Conservation (phyloP, 176 grass and related monocot species). For the Rhynchospora breviuscula region DNA sequence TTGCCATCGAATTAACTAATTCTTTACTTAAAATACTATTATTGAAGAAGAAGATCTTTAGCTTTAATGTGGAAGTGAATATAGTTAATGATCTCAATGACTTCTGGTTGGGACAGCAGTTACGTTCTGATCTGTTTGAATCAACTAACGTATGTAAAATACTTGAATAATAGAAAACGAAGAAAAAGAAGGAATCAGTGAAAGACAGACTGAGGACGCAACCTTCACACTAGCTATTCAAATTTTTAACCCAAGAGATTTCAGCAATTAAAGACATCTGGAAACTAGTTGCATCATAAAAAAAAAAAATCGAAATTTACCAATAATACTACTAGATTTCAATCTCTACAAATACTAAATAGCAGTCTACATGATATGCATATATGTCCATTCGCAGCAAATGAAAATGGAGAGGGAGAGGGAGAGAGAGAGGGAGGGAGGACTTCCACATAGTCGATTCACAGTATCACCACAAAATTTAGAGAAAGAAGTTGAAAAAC, state of each 20-base stretch:
- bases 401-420: neutral
- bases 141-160: neutral
- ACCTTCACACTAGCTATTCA: neutral
- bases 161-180: too few species aligned
- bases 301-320: neutral
- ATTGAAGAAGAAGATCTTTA: neutral
- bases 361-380: conserved; percentile 11
- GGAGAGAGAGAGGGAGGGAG: too few species aligned
- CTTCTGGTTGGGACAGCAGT: too few species aligned
- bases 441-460: neutral
- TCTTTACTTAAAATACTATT: neutral
- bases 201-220: too few species aligned
- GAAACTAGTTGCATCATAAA: neutral
- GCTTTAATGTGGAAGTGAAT: neutral
- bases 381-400: conserved; percentile 10
- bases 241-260: neutral
- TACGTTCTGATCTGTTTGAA: neutral
- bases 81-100: neutral
- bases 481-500: neutral
- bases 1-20: too few species aligned
- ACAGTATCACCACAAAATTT: neutral
- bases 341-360: conserved; percentile 16
- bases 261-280: neutral
- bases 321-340: neutral
- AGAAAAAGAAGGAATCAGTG: too few species aligned